Evolutionary conservation across 148 eudicot genomes (phyloP).

Genomic region (Chenopodium suecicum): DNA sequence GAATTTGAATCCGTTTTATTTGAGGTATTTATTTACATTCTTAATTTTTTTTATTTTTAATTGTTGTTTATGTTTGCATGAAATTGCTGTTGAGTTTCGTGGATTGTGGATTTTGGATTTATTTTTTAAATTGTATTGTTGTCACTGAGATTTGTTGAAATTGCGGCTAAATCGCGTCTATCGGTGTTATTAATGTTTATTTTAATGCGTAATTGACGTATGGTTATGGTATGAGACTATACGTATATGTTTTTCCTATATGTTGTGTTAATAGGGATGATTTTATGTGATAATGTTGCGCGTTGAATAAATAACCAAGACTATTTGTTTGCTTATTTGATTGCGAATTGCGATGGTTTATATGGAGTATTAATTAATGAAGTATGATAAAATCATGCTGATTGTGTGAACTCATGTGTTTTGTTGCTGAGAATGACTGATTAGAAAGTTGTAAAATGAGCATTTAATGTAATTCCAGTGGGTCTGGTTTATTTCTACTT

Average conservation of each 20-base stretch:
- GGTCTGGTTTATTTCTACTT: neutral
- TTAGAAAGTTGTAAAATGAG: neutral
- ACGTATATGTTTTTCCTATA: too few species aligned
- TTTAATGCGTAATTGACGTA: neutral
- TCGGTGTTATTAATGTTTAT: neutral
- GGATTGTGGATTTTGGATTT: neutral
- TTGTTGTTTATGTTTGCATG: neutral
- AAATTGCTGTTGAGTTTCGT: neutral
- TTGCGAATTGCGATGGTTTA: neutral
- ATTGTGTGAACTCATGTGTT: conserved; percentile 9
- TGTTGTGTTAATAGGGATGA: too few species aligned
- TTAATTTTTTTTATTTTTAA: neutral
- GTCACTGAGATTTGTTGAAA: too few species aligned
- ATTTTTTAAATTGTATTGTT: neutral
- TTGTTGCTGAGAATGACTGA: neutral
- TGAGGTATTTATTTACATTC: conserved; percentile 43
- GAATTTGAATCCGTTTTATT: conserved; percentile 48
- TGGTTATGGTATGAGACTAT: too few species aligned
- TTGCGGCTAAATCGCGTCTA: neutral
- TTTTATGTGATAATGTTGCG: too few species aligned
- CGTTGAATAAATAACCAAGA: too few species aligned
- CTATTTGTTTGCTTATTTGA: too few species aligned
- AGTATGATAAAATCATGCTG: conserved; percentile 10
- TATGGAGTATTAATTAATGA: neutral
- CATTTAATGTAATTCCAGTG: conserved; percentile 4